These are phyloP conservation scores for Gaeumannomyces tritici DNA, from an alignment of 2,329 filamentous ascomycete genomes.

Conservation along the genomic window DNA sequence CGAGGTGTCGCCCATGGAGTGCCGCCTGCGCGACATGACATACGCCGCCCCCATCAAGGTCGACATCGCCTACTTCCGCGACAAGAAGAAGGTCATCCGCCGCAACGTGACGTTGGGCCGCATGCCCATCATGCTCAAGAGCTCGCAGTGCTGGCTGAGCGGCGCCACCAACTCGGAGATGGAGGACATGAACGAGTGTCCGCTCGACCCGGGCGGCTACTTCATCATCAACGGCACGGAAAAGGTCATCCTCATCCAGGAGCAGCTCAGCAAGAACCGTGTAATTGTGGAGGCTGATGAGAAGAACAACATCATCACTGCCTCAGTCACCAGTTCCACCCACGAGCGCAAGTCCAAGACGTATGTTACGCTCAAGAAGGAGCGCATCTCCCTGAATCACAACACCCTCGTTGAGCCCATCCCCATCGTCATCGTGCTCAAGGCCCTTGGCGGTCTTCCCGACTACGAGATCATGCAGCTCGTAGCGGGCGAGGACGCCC, in stretches of 20 bases:
- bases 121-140: constrained; percentile 94
- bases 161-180: constrained; percentile 80
- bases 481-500: constrained; percentile 75
- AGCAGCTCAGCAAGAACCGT: constrained; percentile 97
- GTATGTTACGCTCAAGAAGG: constrained; percentile 90
- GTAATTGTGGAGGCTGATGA: constrained; percentile 91
- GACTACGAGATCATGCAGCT: constrained; percentile 93
- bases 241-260: constrained; percentile 97
- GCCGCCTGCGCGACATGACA: constrained; percentile 92
- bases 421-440: constrained; percentile 88
- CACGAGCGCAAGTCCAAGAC: constrained; percentile 98
- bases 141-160: constrained; percentile 80
- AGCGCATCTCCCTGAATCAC: constrained; percentile 79
- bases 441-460: constrained; percentile 86
- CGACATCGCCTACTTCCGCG: constrained; percentile 82
- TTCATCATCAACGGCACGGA: constrained; percentile 97
- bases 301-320: constrained; percentile 88
- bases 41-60: constrained; percentile 92
- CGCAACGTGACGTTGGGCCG: constrained; percentile 75
- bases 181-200: constrained; percentile 89
- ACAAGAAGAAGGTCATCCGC: constrained; percentile 64
- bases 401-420: constrained; percentile 89
- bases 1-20: constrained; percentile 90
- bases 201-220: constrained; percentile 91
- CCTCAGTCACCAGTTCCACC: constrained; percentile 94